phyloP scores from a whole-genome alignment of 1,284 basidiomycete genomes.

The Flammula alnicola region DNA sequence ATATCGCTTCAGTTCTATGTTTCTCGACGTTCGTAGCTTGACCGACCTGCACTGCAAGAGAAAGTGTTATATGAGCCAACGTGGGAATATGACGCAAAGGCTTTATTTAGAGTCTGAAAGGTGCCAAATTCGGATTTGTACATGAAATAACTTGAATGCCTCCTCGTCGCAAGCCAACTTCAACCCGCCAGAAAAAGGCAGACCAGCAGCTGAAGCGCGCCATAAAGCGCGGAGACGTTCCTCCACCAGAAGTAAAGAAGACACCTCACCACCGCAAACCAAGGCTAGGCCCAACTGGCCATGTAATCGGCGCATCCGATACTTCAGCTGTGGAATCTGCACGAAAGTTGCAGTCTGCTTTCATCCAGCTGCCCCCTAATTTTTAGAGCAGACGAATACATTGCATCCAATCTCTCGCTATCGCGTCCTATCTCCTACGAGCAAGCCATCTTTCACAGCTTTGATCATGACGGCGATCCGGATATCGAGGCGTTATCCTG shows the following conservation, averaged over 20 bases:
- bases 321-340: conserved; percentile 43
- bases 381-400: conserved; percentile 63
- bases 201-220: conserved; percentile 80
- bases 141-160: conserved; percentile 1
- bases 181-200: conserved; percentile 72
- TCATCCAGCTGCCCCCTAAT: conserved; percentile 67
- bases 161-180: conserved; percentile 61
- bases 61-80: too few relatives aligned
- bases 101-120: too few relatives aligned
- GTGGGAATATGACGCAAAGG: conserved; percentile 11
- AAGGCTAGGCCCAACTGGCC: conserved; percentile 35
- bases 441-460: conserved; percentile 45
- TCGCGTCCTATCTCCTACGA: conserved; percentile 60
- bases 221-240: conserved; percentile 75
- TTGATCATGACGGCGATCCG: conserved; percentile 32
- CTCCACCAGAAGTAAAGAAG: conserved; percentile 43
- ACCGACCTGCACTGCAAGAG: too few relatives aligned
- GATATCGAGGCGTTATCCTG: conserved; percentile 46
- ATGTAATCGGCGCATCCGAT: conserved; percentile 28
- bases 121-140: too few relatives aligned
- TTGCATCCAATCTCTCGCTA: conserved; percentile 61
- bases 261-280: conserved; percentile 28
- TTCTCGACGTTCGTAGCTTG: too few relatives aligned
- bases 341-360: conserved; percentile 71
- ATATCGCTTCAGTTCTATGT: too few relatives aligned